phyloP scores from a whole-genome alignment of 495 filamentous ascomycete genomes.

The Hypoxylon subgilvum region DNA sequence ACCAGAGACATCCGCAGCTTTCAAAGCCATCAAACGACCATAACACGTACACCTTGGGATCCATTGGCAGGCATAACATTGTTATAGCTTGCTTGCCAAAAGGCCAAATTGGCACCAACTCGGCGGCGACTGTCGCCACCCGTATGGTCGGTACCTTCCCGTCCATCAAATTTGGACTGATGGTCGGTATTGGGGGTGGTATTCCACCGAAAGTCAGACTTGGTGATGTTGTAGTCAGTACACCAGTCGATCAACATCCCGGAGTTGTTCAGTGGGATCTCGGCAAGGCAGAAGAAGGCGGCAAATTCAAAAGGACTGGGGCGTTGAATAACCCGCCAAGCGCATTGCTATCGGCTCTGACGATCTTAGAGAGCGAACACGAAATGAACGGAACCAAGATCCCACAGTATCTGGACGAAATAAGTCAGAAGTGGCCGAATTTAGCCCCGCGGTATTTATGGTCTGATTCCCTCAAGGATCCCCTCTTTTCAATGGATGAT shows the following conservation, averaged over 20 bases:
- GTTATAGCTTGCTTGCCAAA: constrained; percentile 50
- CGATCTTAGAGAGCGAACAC: neutral
- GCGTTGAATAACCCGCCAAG: neutral
- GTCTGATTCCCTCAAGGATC: constrained; percentile 45
- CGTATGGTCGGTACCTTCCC: constrained; percentile 51
- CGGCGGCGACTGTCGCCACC: constrained; percentile 32
- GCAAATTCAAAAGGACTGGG: constrained; percentile 20
- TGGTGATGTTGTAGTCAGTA: constrained; percentile 39
- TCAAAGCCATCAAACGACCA: constrained; percentile 49
- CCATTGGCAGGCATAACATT: constrained; percentile 52
- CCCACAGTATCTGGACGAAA: neutral
- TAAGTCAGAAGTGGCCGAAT: neutral
- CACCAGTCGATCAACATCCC: constrained; percentile 8
- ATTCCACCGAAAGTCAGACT: constrained; percentile 49
- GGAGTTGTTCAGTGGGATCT: constrained; percentile 45
- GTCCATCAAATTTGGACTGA: constrained; percentile 48
- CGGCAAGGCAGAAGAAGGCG: constrained; percentile 34
- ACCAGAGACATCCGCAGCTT: constrained; percentile 37
- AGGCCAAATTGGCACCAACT: constrained; percentile 44
- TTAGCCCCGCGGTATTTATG: constrained; percentile 21
- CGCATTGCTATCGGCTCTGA: neutral
- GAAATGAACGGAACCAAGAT: neutral
- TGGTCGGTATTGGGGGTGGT: constrained; percentile 60
- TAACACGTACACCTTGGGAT: constrained; percentile 51
- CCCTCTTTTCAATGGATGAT: constrained; percentile 42